These are phyloP conservation scores for Carex parvula DNA, from an alignment of 176 grass and related monocot genomes.

Conservation along the genomic window DNA sequence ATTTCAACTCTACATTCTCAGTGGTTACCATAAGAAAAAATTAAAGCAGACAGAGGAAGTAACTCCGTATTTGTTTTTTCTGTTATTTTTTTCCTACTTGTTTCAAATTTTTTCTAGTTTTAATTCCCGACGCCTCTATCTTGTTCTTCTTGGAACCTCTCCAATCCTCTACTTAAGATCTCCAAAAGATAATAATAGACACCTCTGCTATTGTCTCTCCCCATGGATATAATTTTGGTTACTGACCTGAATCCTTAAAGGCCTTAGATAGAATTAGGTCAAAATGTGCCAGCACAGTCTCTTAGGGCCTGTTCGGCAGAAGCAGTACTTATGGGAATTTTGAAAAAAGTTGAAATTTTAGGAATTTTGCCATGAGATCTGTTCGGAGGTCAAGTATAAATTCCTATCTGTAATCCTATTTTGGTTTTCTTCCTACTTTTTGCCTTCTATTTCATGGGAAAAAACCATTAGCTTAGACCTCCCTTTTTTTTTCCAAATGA, in stretches of 20 bases:
- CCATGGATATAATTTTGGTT: background rate
- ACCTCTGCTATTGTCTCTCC: background rate
- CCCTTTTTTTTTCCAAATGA: too few relatives aligned
- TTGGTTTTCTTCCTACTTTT: too few relatives aligned
- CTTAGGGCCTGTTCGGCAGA: too few relatives aligned
- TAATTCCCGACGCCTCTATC: background rate
- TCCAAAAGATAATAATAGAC: background rate
- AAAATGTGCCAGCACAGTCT: background rate
- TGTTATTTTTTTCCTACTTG: background rate
- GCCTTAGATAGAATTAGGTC: background rate
- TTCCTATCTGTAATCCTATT: too few relatives aligned
- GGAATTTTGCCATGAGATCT: too few relatives aligned
- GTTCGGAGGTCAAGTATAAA: too few relatives aligned
- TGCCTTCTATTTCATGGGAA: too few relatives aligned
- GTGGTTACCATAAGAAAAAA: background rate
- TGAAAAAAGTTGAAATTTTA: too few relatives aligned
- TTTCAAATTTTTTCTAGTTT: background rate
- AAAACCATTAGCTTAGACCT: too few relatives aligned
- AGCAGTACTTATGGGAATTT: too few relatives aligned
- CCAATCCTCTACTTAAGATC: background rate
- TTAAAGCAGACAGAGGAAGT: background rate
- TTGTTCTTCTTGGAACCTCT: background rate
- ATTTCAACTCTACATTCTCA: background rate
- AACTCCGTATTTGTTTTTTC: background rate
- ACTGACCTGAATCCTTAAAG: background rate